These are phyloP conservation scores for Ophiosphaerella herpotricha DNA, from an alignment of 2,329 filamentous ascomycete genomes.

Conservation along the genomic window DNA sequence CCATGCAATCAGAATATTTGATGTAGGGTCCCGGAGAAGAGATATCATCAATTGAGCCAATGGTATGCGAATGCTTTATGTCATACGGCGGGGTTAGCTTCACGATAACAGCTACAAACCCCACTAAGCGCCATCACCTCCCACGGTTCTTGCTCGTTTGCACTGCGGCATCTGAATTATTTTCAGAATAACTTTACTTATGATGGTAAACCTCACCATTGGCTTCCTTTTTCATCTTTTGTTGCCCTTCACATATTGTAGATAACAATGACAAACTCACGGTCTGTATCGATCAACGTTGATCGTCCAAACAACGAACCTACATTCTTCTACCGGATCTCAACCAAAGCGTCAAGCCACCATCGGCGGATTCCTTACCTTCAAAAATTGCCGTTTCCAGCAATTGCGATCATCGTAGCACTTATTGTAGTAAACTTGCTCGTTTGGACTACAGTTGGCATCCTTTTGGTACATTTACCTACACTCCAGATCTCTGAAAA, in stretches of 20 bases:
- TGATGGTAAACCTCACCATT: background rate
- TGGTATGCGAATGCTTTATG: slow-evolving; percentile 3
- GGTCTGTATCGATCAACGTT: slow-evolving; percentile 11
- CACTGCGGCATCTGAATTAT: background rate
- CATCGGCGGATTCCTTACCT: slow-evolving; percentile 61
- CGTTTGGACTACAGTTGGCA: slow-evolving; percentile 62
- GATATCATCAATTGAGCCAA: too few species aligned
- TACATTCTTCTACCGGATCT: slow-evolving; percentile 28
- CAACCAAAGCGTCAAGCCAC: slow-evolving; percentile 49
- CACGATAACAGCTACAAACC: slow-evolving; percentile 18
- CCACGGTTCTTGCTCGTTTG: slow-evolving; percentile 11
- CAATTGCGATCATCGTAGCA: slow-evolving; percentile 61
- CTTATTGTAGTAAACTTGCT: slow-evolving; percentile 60
- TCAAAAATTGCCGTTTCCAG: slow-evolving; percentile 60
- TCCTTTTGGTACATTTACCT: slow-evolving; percentile 56
- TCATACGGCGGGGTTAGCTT: slow-evolving; percentile 20
- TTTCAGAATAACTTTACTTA: background rate
- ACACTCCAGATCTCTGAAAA: background rate
- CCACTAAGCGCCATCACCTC: slow-evolving; percentile 25
- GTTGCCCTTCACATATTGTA: background rate
- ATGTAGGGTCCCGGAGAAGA: too few species aligned
- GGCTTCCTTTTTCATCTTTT: background rate
- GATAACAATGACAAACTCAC: slow-evolving; percentile 16
- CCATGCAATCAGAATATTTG: too few species aligned
- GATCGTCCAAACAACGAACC: slow-evolving; percentile 16